Conservation (phyloP, 2,329 filamentous ascomycete species). For the Aspergillus costaricaensis region DNA sequence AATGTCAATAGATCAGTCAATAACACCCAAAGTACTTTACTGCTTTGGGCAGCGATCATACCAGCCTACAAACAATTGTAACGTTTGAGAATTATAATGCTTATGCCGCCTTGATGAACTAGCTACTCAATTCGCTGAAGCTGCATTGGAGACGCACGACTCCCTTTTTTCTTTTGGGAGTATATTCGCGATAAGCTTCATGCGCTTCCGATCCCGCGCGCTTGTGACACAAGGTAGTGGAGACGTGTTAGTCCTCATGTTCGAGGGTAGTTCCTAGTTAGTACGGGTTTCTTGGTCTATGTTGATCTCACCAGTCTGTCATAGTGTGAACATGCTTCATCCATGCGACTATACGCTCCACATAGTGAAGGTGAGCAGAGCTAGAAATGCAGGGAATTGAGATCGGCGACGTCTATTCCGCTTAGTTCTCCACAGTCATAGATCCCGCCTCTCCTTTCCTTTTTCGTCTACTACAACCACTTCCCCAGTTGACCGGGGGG, state of each 20-base stretch:
- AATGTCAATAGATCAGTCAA: conserved; percentile 5
- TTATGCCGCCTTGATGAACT: neutral
- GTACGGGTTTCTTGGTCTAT: too few species aligned
- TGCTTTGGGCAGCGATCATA: neutral
- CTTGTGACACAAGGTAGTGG: neutral
- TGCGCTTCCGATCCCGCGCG: neutral
- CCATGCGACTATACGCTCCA: neutral
- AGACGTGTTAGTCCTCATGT: too few species aligned
- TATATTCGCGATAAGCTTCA: neutral
- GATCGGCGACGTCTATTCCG: neutral
- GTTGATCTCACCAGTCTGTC: neutral
- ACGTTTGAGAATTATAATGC: neutral
- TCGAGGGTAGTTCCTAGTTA: too few species aligned
- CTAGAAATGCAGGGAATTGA: neutral
- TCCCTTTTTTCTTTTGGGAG: neutral
- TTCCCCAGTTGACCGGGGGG: neutral
- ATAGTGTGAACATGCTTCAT: neutral
- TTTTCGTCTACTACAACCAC: neutral
- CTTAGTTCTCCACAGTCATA: neutral
- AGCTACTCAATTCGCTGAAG: neutral
- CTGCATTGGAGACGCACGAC: neutral
- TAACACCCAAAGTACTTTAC: neutral
- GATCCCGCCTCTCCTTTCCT: neutral
- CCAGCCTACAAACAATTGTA: too few species aligned
- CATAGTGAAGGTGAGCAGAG: neutral